Evolutionary conservation across 352 stramenopile species (phyloP).

Genomic region (Saprolegnia diclina): DNA sequence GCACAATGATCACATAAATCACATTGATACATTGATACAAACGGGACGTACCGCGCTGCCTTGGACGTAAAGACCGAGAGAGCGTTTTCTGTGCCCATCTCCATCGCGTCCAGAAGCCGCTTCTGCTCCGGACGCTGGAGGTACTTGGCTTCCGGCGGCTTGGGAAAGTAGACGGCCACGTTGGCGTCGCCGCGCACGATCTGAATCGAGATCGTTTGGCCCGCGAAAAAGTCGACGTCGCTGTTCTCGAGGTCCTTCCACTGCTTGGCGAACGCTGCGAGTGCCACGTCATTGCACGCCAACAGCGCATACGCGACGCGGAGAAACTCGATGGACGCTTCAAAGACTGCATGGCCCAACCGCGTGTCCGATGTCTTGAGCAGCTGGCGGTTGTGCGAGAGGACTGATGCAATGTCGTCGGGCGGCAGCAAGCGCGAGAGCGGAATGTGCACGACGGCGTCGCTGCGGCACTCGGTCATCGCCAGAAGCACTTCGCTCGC

Average conservation of each 20-base stretch:
- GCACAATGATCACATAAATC: no score
- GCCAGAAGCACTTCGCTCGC: constrained; percentile 17
- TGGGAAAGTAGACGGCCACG: constrained; percentile 21
- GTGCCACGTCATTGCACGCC: not conserved
- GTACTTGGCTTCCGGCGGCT: constrained; percentile 24
- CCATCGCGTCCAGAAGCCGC: constrained; percentile 24
- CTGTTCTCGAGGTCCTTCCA: constrained; percentile 17
- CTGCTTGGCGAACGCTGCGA: constrained; percentile 4
- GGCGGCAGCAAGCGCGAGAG: constrained; percentile 12
- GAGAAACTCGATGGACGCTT: constrained; percentile 14
- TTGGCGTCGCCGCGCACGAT: constrained; percentile 18
- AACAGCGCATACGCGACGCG: constrained; percentile 23
- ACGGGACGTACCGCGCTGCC: not conserved
- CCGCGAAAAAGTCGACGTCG: constrained; percentile 20
- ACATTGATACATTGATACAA: not conserved
- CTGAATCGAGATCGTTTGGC: constrained; percentile 21
- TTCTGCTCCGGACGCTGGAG: constrained; percentile 12
- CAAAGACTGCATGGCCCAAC: constrained; percentile 4
- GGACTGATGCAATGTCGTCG: not conserved
- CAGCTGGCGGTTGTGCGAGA: not conserved
- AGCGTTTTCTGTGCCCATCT: constrained; percentile 20
- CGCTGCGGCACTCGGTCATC: constrained; percentile 14
- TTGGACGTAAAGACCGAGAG: constrained; percentile 21
- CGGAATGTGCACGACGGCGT: constrained; percentile 10
- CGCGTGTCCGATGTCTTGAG: not conserved